Evolutionary conservation across 345 rosid species (phyloP), one percentile per base, ranked within the genome.

Genomic region (Gossypium turneri): DNA sequence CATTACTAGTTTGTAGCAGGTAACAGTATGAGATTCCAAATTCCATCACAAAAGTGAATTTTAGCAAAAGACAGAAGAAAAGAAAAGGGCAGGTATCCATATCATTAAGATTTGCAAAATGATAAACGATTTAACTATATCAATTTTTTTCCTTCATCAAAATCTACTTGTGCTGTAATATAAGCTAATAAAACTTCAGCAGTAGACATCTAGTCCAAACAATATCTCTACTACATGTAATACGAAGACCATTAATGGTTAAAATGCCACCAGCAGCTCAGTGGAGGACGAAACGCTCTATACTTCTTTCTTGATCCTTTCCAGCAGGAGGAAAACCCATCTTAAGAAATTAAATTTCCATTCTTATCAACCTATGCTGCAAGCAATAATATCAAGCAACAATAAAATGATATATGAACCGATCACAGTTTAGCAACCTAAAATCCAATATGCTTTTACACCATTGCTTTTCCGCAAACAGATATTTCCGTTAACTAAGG

Each of bases 21-120:
- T 20, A 60, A 41, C 13, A 12, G 19, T 16, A 16, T 2, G 45
- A 50, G 44, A 56, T 24, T 58, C 15, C 19, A 24, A 25, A 56
- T 24, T 58, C 15, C 19, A 51, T 52, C 20, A 20, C 74, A 73
- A 27, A 27, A 27, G 29, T 27, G 29, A 27, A 27, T 27, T 27
- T 27, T 27, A 27, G 29, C 29, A 27, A 27, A 27, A 27, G 3
- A 27, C 29, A 2, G 29, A 27, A 27, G 58, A 22, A 53, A 51
- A 53, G 58, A 24, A 53, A 51, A 53, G 10, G 27, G 69, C 67
- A 65, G 24, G 69, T 47, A 44, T 74, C 74, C 74, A 51, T 75
- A 63, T 15, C 45, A 73, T 67, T 52, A 45, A n/a, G 7, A 16
- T 75, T 58, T 12, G 16, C 44, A 20, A 22, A 72, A 25, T 4